A percentile compares a stretch with the other conserved stretches of the same genome.
Conservation (phyloP, 2,329 filamentous ascomycete genomes). For the Penicillium sp. region DNA sequence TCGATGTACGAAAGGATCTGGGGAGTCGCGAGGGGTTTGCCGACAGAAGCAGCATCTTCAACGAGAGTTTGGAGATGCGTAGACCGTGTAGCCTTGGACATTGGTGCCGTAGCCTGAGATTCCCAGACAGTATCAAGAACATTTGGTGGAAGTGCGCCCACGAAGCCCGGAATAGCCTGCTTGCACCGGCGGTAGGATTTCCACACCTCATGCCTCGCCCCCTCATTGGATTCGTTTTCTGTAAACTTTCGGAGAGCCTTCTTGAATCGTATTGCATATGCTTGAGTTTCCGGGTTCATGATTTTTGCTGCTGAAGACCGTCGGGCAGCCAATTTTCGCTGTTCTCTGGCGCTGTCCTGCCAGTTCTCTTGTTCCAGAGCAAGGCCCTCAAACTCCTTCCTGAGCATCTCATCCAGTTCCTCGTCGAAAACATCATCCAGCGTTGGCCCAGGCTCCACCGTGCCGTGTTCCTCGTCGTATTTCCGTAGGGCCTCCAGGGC, state of each 20-base stretch:
- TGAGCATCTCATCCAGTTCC: conserved; percentile 40
- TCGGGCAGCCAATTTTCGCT: conserved; percentile 14
- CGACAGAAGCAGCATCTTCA: conserved; percentile 60
- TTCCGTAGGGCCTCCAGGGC: conserved; percentile 41
- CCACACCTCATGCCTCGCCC: conserved; percentile 42
- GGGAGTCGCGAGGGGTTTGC: conserved; percentile 49
- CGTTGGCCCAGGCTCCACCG: conserved; percentile 20
- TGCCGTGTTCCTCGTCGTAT: conserved; percentile 36
- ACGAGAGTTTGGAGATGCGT: conserved; percentile 58
- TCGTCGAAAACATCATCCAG: conserved; percentile 39
- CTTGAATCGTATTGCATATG: conserved; percentile 41
- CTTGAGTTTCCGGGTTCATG: conserved; percentile 32
- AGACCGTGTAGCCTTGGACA: conserved; percentile 48
- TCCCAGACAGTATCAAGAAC: conserved; percentile 65
- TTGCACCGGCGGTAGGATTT: conserved; percentile 49
- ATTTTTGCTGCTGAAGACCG: conserved; percentile 32
- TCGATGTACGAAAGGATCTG: conserved; percentile 66
- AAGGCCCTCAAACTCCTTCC: conserved; percentile 36
- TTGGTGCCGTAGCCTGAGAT: conserved; percentile 46
- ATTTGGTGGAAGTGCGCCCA: conserved; percentile 54
- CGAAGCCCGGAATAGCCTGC: conserved; percentile 42
- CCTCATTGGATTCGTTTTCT: conserved; percentile 26
- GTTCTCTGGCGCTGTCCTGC: conserved; percentile 24
- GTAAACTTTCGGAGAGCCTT: conserved; percentile 31
- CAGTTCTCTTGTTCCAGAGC: conserved; percentile 36